These are phyloP conservation scores for Coemansia sp. DNA, from an alignment of 192 early-diverging fungal species.

Conservation along the genomic window DNA sequence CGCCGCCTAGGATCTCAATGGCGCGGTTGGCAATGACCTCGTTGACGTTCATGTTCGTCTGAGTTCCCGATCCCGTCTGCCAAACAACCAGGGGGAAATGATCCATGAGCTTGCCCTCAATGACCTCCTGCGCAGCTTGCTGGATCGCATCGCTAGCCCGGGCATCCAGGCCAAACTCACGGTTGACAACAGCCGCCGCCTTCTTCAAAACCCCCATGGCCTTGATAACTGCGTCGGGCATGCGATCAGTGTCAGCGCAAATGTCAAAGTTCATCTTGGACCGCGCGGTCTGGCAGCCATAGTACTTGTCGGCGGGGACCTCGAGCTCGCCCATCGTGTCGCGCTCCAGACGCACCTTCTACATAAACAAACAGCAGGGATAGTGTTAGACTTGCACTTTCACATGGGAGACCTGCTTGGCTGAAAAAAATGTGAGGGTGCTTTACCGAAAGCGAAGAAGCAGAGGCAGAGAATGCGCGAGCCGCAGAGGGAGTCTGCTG, in stretches of 20 bases:
- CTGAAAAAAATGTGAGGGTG: background rate
- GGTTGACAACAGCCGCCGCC: constrained; percentile 92
- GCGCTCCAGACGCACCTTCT: constrained; percentile 64
- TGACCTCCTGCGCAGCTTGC: constrained; percentile 88
- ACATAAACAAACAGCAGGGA: constrained; percentile 8
- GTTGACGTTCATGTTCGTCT: constrained; percentile 98
- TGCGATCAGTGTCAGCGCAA: constrained; percentile 85
- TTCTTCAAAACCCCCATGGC: constrained; percentile 96
- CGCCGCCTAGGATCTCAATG: constrained; percentile 88
- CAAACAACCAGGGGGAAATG: constrained; percentile 99
- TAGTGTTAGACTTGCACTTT: background rate
- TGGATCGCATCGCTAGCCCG: constrained; percentile 85
- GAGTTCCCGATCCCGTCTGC: constrained; percentile 98
- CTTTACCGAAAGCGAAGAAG: constrained; percentile 44
- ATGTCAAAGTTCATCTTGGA: constrained; percentile 98
- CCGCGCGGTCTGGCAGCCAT: constrained; percentile 96
- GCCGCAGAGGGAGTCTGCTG: constrained; percentile 18
- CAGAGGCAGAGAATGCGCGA: constrained; percentile 47
- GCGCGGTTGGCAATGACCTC: constrained; percentile 99
- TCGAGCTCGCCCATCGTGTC: constrained; percentile 95
- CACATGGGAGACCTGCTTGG: background rate
- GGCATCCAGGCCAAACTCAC: constrained; percentile 80
- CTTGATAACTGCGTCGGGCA: constrained; percentile 93
- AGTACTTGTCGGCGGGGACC: constrained; percentile 95
- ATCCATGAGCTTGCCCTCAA: constrained; percentile 85